A percentile compares a stretch with the other conserved stretches of the same genome.
phyloP scores from a whole-genome alignment of 768 basidiomycete species.

The Podaxis sp. region DNA sequence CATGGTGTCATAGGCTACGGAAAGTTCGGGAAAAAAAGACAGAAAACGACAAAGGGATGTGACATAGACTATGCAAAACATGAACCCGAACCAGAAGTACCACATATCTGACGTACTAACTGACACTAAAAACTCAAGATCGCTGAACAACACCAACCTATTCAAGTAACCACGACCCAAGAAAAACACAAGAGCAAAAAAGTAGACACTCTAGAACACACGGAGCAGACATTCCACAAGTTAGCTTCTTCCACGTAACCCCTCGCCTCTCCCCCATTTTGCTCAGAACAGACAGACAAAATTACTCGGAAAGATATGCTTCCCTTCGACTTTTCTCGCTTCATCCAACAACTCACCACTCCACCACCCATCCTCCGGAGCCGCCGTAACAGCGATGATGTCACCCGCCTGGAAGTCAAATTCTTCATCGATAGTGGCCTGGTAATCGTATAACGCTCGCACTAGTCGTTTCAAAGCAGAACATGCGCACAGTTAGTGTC shows the following conservation, averaged over 20 bases:
- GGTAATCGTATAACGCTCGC: conserved; percentile 86
- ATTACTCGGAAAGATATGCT: conserved; percentile 84
- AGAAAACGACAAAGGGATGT: background rate
- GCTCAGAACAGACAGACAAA: conserved; percentile 73
- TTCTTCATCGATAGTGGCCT: conserved; percentile 82
- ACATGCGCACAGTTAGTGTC: conserved; percentile 2
- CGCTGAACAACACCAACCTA: conserved; percentile 1
- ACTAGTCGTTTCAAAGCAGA: conserved; percentile 39
- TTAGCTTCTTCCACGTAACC: background rate
- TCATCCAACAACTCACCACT: conserved; percentile 82
- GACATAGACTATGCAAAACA: background rate
- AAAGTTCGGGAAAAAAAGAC: background rate
- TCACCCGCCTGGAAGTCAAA: conserved; percentile 97
- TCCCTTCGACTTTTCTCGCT: conserved; percentile 59
- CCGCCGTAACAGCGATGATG: conserved; percentile 91
- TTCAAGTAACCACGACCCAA: background rate
- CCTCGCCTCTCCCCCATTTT: background rate
- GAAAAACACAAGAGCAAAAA: background rate
- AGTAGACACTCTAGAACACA: background rate
- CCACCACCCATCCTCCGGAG: conserved; percentile 99
- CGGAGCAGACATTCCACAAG: background rate
- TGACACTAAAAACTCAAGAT: background rate
- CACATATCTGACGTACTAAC: background rate
- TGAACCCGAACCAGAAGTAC: background rate
- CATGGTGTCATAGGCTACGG: background rate